Evolutionary conservation across 2,329 filamentous ascomycete genomes (phyloP).

Genomic region (Verticillium longisporum): DNA sequence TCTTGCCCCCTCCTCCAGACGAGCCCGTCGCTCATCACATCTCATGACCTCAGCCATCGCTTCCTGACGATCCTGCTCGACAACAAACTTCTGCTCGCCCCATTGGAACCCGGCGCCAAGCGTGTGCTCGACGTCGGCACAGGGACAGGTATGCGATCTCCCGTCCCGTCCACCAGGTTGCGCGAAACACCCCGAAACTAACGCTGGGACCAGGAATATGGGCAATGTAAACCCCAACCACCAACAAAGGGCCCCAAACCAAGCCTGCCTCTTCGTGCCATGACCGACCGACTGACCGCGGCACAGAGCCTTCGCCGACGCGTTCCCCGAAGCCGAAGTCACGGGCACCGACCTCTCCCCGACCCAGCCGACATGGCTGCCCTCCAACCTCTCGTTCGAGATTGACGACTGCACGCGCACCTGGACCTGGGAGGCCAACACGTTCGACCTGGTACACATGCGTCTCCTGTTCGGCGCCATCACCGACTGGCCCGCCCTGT

Average conservation of each 20-base stretch:
- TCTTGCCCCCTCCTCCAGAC: background rate
- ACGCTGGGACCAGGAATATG: conserved; percentile 1
- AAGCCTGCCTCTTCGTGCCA: conserved; percentile 17
- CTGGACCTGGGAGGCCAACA: conserved; percentile 39
- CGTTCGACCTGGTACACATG: conserved; percentile 56
- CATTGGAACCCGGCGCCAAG: background rate
- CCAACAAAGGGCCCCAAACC: conserved; percentile 26
- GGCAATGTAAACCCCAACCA: background rate
- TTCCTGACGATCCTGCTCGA: conserved; percentile 2
- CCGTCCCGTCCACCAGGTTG: background rate
- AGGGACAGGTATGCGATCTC: conserved; percentile 32
- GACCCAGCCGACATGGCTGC: conserved; percentile 8
- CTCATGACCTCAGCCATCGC: background rate
- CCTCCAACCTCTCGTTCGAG: conserved; percentile 17
- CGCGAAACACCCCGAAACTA: background rate
- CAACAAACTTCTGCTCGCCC: conserved; percentile 5
- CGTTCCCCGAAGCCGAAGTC: conserved; percentile 3
- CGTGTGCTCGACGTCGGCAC: conserved; percentile 3
- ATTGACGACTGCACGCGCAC: conserved; percentile 43
- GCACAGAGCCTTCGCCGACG: conserved; percentile 7
- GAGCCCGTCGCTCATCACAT: background rate
- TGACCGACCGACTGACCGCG: background rate
- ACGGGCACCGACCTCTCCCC: conserved; percentile 6
- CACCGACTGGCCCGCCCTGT: conserved; percentile 45
- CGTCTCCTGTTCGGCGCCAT: conserved; percentile 50